Percentiles rank a stretch among this genome's conserved stretches.
phyloP scores from a whole-genome alignment of 257 asterid species.

The Orobanche coerulescens region DNA sequence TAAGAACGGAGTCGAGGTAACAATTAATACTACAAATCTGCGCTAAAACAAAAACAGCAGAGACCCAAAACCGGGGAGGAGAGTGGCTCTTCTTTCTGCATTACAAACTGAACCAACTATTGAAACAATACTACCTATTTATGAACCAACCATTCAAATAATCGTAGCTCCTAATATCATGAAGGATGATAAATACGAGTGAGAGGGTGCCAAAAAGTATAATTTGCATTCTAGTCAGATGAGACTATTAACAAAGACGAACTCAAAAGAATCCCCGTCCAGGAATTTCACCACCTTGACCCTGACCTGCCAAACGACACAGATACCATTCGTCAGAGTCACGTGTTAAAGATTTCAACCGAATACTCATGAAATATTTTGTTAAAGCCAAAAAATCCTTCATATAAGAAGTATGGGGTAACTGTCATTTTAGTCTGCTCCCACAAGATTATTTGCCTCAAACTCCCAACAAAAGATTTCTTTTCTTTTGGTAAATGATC shows the following conservation, averaged over 20 bases:
- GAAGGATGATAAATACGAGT: slow-evolving; percentile 25
- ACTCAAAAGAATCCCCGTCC: slow-evolving; percentile 18
- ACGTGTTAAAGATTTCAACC: not conserved
- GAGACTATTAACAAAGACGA: slow-evolving; percentile 22
- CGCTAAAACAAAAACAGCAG: not conserved
- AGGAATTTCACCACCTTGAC: slow-evolving; percentile 49
- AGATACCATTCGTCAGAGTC: slow-evolving; percentile 9
- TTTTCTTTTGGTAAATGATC: too few species aligned
- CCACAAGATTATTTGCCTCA: not conserved
- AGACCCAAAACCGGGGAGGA: not conserved
- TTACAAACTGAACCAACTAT: slow-evolving; percentile 4
- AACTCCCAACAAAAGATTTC: not conserved
- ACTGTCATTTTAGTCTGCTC: too few species aligned
- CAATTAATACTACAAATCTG: not conserved
- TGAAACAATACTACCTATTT: too few species aligned
- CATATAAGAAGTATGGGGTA: too few species aligned
- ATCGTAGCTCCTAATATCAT: slow-evolving; percentile 36
- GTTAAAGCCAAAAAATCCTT: too few species aligned
- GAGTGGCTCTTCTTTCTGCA: too few species aligned
- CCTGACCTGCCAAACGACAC: slow-evolving; percentile 48
- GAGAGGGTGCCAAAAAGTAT: slow-evolving; percentile 23
- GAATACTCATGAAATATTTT: not conserved
- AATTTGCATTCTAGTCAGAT: slow-evolving; percentile 35
- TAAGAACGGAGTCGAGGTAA: not conserved
- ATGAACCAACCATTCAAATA: too few species aligned